A percentile compares a stretch with the other conserved stretches of the same genome.
Evolutionary conservation across 148 eudicot species (phyloP).

Genomic region (Cornus kousa): DNA sequence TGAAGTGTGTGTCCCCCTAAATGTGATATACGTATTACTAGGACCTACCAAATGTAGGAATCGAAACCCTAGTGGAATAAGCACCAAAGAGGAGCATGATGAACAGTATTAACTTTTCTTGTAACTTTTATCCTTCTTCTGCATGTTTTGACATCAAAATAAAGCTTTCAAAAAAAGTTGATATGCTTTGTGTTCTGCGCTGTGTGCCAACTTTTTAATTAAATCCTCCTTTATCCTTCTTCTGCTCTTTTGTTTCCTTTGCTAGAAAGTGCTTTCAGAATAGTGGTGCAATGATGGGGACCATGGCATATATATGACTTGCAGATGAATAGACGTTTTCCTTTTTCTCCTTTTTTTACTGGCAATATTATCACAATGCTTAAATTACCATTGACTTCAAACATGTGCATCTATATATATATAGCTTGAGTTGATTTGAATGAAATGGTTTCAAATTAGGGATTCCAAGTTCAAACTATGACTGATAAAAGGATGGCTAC

Average conservation of each 20-base stretch:
- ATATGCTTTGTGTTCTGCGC: constrained; percentile 7
- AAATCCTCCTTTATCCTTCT: neutral
- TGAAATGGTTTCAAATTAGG: too few relatives aligned
- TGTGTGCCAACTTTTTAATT: neutral
- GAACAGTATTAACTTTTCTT: neutral
- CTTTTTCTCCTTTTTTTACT: neutral
- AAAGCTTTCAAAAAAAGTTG: constrained; percentile 2
- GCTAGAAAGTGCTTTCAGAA: neutral
- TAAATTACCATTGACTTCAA: too few relatives aligned
- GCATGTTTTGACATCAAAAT: neutral
- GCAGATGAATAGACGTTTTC: neutral
- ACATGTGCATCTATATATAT: too few relatives aligned
- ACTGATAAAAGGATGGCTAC: too few relatives aligned
- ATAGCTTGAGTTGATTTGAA: too few relatives aligned
- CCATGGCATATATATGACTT: neutral
- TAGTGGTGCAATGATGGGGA: constrained; percentile 16
- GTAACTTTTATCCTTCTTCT: neutral
- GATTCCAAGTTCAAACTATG: too few relatives aligned
- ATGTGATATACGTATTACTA: too few relatives aligned
- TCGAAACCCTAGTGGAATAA: too few relatives aligned
- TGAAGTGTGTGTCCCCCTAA: too few relatives aligned
- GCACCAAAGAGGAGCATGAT: neutral
- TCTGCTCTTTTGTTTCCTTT: neutral
- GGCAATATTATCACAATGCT: neutral
- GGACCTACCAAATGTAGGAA: too few relatives aligned